Evolutionary conservation across 495 filamentous ascomycete genomes (phyloP).

Genomic region (Darksidea phi): DNA sequence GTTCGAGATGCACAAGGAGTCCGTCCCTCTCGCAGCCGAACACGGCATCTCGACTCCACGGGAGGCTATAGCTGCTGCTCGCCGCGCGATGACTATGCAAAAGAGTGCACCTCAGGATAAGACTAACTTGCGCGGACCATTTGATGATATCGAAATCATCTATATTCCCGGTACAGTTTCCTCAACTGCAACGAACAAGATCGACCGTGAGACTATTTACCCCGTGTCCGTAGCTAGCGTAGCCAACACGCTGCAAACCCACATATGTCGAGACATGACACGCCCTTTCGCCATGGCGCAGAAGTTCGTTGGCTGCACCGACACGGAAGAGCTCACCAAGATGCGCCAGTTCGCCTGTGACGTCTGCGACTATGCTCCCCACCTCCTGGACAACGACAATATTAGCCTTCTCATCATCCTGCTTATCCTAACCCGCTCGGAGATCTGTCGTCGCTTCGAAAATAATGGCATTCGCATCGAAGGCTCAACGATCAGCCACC

Average conservation of each 20-base stretch:
- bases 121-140: constrained; percentile 17
- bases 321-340: constrained; percentile 13
- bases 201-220: constrained; percentile 28
- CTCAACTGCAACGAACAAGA: constrained; percentile 31
- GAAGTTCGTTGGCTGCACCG: constrained; percentile 19
- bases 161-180: constrained; percentile 34
- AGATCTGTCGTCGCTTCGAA: constrained; percentile 28
- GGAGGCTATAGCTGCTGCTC: constrained; percentile 27
- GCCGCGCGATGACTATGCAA: not conserved
- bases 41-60: constrained; percentile 18
- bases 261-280: constrained; percentile 29
- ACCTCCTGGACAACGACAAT: constrained; percentile 36
- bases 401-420: constrained; percentile 31
- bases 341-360: constrained; percentile 25
- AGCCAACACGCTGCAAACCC: constrained; percentile 17
- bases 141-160: constrained; percentile 35
- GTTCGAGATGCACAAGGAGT: constrained; percentile 30
- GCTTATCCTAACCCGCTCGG: constrained; percentile 30
- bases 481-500: constrained; percentile 34
- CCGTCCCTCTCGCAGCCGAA: constrained; percentile 17
- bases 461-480: constrained; percentile 34
- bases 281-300: constrained; percentile 21
- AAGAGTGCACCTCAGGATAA: constrained; percentile 1
- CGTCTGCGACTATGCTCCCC: constrained; percentile 32
- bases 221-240: constrained; percentile 27